Conservation (phyloP, 495 filamentous ascomycete genomes). For the Halenospora varia region DNA sequence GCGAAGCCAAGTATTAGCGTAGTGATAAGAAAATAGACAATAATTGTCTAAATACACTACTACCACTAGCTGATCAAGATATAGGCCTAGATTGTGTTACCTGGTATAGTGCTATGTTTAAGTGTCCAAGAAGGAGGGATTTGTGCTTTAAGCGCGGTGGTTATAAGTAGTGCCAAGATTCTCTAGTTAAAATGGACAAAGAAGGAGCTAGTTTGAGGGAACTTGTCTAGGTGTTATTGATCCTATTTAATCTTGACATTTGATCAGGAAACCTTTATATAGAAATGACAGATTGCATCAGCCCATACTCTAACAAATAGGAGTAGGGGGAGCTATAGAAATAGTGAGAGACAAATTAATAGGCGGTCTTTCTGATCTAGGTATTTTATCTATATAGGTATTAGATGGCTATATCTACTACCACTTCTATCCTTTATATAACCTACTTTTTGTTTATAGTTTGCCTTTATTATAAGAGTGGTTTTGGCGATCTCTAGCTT, state of each 20-base stretch:
- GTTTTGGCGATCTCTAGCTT: slow-evolving; percentile 16
- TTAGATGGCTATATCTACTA: slow-evolving; percentile 49
- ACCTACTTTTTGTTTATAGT: slow-evolving; percentile 39
- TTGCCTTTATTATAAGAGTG: slow-evolving; percentile 14
- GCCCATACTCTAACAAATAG: slow-evolving; percentile 69
- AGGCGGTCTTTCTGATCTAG: slow-evolving; percentile 63
- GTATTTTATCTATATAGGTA: slow-evolving; percentile 64
- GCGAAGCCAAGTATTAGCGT: slow-evolving; percentile 63
- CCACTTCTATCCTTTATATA: slow-evolving; percentile 54
- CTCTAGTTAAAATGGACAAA: slow-evolving; percentile 82
- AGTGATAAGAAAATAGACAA: slow-evolving; percentile 53
- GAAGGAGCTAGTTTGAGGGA: slow-evolving; percentile 75
- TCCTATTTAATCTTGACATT: slow-evolving; percentile 74
- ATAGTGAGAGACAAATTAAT: slow-evolving; percentile 63
- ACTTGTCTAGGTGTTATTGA: slow-evolving; percentile 63
- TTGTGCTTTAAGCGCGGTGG: slow-evolving; percentile 36
- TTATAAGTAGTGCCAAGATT: slow-evolving; percentile 67
- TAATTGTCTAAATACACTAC: slow-evolving; percentile 57
- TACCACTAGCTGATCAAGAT: slow-evolving; percentile 62
- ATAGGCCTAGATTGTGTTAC: slow-evolving; percentile 64
- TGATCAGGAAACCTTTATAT: slow-evolving; percentile 63
- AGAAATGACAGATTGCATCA: slow-evolving; percentile 69
- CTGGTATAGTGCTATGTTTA: slow-evolving; percentile 36
- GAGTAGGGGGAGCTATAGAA: slow-evolving; percentile 61
- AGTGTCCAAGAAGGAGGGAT: slow-evolving; percentile 15